Base-by-base conservation (phyloP, 2,329 filamentous ascomycete genomes). In the Neopestalotiopsis rosae region DNA sequence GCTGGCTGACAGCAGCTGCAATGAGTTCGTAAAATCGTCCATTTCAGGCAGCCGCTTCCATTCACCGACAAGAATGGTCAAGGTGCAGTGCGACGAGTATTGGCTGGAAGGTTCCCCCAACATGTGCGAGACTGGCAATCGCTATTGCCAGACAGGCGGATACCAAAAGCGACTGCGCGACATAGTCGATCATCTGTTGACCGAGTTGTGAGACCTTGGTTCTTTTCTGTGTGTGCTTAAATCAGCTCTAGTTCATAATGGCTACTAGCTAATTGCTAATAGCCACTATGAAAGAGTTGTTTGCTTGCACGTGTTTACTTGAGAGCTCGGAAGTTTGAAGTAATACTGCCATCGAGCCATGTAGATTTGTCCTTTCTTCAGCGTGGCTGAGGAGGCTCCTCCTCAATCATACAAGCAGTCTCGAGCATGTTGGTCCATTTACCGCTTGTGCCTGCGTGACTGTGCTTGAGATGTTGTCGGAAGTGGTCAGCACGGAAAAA, bases 361-460 rank as follows among this genome's bases (percentile, higher is more conserved):
- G 10, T n/a, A 6, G 6, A 24, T 59, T 59, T 34, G 34, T 30
- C 14, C 24, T 32, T 67, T 76, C 76, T 79, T 75, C 79, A 79
- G 61, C 80, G 76, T 57, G 80, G 80, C 49, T 81, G 87, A 38
- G 89, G 86, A 67, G 90, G 88, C 76, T 97, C 94, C 78, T 97
- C 87, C 67, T 92, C 95, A 80, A 95, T 90, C 94, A 98, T 97
- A 82, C 96, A 99, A 5, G 95, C 94, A 78, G 94, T 97, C 79
- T 99, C 96, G 42, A 99, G 86, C 87, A 97, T 95, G 81, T 98
- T 98, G 13, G 96, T 99, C 96, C 96, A 99, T 81, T 98, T 98
- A 40, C 96, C 96, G 80, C 94, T 98, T 0, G 94, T 95, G 45
- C 96, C 96, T 49, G 93, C 94, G 81, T 98, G 96, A 79, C 94